Evolutionary conservation across 257 asterid genomes (phyloP), one percentile per base, ranked within the genome.

Genomic region (Solanum rostratum): DNA sequence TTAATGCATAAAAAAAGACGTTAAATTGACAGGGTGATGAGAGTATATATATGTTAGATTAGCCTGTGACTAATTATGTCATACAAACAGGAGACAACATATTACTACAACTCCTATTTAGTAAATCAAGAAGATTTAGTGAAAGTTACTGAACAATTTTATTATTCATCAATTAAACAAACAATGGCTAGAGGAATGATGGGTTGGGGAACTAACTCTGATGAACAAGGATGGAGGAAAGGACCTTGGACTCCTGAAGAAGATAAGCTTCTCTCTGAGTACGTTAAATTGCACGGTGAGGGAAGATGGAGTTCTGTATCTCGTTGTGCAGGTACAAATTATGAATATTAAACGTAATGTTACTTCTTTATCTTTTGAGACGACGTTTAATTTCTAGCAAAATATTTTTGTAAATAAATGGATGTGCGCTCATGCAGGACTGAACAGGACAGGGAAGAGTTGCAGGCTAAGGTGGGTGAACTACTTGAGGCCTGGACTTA

Each of bases 391-490:
- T 33, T 15, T 49, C 16, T 46, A 49, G 33, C 7, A 49, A 49
- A 24, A 24, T 7, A 1, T 29, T 14, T 29, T 15, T 33, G 37
- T 14, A 2, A 12, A 27, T 15, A 16, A 6, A 71, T 66, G 20
- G 24, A 2, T 27, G 1, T 86, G 66, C 69, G 59, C 46, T 16
- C 45, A 27, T 69, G 2, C 83, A 90, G 93, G 93, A 49, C n/a
- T 90, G 85, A 89, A 86, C 10, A 89, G 93, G 79, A 88, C 73
- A 22, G 91, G 90, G 18, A 90, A 90, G 79, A 90, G 93, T 85
- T 89, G 93, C 46, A 88, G 93, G 82, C 83, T 90, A 10, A 90
- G 93, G 71, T 90, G 93, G 91, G 89, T 90, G 79, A 90, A 90
- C 19, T 90, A 90, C 84, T 81, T 90, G 5, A 88, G 90, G 80